Percentiles rank a stretch among this genome's conserved stretches.
phyloP scores from a whole-genome alignment of 495 filamentous ascomycete species.

The Parathielavia hyrcaniae region DNA sequence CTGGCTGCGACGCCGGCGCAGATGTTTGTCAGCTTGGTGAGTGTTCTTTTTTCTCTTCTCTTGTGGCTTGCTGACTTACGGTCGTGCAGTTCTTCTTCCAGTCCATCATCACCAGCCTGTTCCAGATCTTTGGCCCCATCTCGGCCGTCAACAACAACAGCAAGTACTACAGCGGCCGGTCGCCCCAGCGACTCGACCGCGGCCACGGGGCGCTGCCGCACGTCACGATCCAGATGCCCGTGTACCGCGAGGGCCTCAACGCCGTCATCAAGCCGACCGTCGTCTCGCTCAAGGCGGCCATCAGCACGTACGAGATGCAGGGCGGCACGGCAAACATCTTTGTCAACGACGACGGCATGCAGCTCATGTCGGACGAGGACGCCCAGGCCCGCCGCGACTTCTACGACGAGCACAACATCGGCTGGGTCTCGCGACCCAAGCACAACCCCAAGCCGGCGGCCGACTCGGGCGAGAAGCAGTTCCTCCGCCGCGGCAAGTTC shows the following conservation, averaged over 20 bases:
- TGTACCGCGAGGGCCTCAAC: slow-evolving; percentile 64
- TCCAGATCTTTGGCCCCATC: slow-evolving; percentile 67
- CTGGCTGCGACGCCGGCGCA: slow-evolving; percentile 54
- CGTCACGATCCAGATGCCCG: slow-evolving; percentile 66
- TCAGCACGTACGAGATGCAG: slow-evolving; percentile 73
- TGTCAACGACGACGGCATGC: slow-evolving; percentile 74
- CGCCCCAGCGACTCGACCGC: slow-evolving; percentile 58
- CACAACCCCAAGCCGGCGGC: slow-evolving; percentile 42
- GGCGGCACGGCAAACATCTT: slow-evolving; percentile 76
- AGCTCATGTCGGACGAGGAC: slow-evolving; percentile 61
- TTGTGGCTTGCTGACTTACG: no score
- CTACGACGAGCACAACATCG: slow-evolving; percentile 67
- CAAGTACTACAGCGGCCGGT: slow-evolving; percentile 53
- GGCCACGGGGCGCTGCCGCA: slow-evolving; percentile 60
- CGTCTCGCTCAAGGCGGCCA: slow-evolving; percentile 63
- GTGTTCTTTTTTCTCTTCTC: slow-evolving; percentile 51
- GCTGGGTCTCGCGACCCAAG: slow-evolving; percentile 67
- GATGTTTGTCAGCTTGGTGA: slow-evolving; percentile 54
- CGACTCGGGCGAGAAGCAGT: slow-evolving; percentile 51
- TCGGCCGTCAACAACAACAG: slow-evolving; percentile 64
- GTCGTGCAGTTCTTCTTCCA: slow-evolving; percentile 78
- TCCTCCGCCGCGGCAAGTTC: slow-evolving; percentile 57
- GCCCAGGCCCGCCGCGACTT: slow-evolving; percentile 60
- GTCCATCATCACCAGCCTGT: slow-evolving; percentile 65
- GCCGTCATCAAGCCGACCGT: slow-evolving; percentile 64